Percentiles rank a stretch among this genome's conserved stretches.
Conservation (phyloP, 805 yeast species). For the Kodamaea kakaduensis region DNA sequence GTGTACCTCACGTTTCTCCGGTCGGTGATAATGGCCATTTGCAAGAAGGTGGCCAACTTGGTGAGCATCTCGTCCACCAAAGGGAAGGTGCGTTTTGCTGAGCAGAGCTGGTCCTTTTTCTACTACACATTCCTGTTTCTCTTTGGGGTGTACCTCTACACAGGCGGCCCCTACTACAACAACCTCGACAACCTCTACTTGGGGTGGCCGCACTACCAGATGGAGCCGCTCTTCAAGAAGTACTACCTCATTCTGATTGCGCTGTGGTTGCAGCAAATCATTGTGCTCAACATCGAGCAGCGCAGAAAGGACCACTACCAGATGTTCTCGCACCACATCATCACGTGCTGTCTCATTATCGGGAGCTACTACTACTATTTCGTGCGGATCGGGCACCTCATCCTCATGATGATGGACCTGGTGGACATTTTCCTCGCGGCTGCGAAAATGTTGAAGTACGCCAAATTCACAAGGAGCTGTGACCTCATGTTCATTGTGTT, state of each 20-base stretch:
- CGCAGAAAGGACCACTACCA: slow-evolving; percentile 78
- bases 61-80: slow-evolving; percentile 46
- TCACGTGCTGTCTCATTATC: slow-evolving; percentile 61
- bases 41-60: slow-evolving; percentile 56
- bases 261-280: slow-evolving; percentile 76
- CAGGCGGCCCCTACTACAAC: slow-evolving; percentile 53
- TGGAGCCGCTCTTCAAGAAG: slow-evolving; percentile 51
- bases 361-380: slow-evolving; percentile 75
- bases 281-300: slow-evolving; percentile 73
- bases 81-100: slow-evolving; percentile 68
- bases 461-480: slow-evolving; percentile 56
- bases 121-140: slow-evolving; percentile 56
- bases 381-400: slow-evolving; percentile 73
- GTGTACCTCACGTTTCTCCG: slow-evolving; percentile 56
- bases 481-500: slow-evolving; percentile 68
- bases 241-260: slow-evolving; percentile 74
- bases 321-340: slow-evolving; percentile 86
- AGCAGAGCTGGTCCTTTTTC: slow-evolving; percentile 75
- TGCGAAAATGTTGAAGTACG: slow-evolving; percentile 76
- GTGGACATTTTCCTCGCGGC: slow-evolving; percentile 68
- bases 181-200: slow-evolving; percentile 56
- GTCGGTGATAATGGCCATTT: slow-evolving; percentile 53
- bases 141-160: slow-evolving; percentile 57
- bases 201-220: slow-evolving; percentile 70
- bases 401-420: slow-evolving; percentile 76